Percentiles rank a stretch among this genome's conserved stretches.
phyloP scores from a whole-genome alignment of 176 grass and related monocot genomes.

The Triticum dicoccoides region DNA sequence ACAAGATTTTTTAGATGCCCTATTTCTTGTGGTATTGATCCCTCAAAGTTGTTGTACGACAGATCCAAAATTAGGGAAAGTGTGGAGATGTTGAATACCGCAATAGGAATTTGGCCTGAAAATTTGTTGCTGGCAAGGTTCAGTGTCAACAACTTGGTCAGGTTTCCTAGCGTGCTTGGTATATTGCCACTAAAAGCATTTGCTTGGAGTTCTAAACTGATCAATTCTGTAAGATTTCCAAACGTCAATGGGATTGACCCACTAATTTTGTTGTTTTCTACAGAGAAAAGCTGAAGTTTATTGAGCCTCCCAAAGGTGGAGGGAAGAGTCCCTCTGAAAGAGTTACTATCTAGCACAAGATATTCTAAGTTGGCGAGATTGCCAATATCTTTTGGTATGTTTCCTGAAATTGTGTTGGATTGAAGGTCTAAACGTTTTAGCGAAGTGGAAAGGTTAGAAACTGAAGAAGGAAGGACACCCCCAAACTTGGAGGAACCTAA shows the following conservation, averaged over 20 bases:
- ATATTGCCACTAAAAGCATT: not conserved
- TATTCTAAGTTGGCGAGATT: not conserved
- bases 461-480: not conserved
- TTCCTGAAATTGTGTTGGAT: not conserved
- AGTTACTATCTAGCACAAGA: not conserved
- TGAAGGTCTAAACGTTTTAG: not conserved
- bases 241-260: not conserved
- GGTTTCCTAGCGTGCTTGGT: not conserved
- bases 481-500: not conserved
- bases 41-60: not conserved
- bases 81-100: not conserved
- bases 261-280: not conserved
- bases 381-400: not conserved
- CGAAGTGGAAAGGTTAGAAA: not conserved
- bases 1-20: not conserved
- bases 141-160: not conserved
- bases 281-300: no score
- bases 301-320: not conserved
- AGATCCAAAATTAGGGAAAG: not conserved
- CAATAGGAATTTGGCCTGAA: not conserved
- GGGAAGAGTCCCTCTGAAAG: not conserved
- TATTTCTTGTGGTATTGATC: not conserved
- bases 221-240: constrained; percentile 32
- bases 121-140: not conserved
- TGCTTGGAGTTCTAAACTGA: not conserved